Conservation (phyloP, 768 basidiomycete genomes). For the Suillus placidus region DNA sequence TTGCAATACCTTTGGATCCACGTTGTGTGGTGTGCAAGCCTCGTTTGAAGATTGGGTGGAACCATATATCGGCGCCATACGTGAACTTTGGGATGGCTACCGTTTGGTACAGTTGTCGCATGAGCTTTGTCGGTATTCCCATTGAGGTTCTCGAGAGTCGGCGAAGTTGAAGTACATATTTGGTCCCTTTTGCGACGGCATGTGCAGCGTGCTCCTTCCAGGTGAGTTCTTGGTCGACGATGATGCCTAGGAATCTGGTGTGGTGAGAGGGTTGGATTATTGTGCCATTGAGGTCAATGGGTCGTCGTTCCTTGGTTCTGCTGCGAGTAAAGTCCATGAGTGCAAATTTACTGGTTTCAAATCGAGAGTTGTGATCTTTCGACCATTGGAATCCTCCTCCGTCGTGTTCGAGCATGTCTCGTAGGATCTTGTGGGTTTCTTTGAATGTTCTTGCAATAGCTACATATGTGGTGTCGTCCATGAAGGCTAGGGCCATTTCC, state of each 20-base stretch:
- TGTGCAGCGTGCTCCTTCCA: too few species aligned
- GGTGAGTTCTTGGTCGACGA: not conserved
- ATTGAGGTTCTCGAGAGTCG: too few species aligned
- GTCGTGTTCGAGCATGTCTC: conserved; percentile 27
- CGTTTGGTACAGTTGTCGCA: too few species aligned
- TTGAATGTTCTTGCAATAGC: conserved; percentile 27
- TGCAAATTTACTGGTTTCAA: conserved; percentile 24
- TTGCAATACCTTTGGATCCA: too few species aligned
- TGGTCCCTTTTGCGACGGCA: too few species aligned
- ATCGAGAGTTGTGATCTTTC: conserved; percentile 22
- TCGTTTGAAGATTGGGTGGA: too few species aligned
- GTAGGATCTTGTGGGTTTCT: conserved; percentile 23
- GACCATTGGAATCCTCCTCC: conserved; percentile 25
- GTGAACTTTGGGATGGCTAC: too few species aligned
- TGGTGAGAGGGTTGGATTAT: not conserved
- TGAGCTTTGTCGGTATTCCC: too few species aligned
- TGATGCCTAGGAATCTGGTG: conserved; percentile 10
- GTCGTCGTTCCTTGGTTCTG: not conserved
- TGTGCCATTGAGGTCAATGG: not conserved
- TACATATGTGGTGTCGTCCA: conserved; percentile 33
- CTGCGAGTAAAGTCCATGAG: conserved; percentile 20
- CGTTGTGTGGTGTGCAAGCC: too few species aligned
- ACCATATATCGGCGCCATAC: too few species aligned
- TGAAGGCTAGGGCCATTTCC: conserved; percentile 30
- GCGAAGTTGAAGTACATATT: too few species aligned